Evolutionary conservation across 2,329 filamentous ascomycete genomes (phyloP).

Genomic region (Ceratocystis cacaofunesta): DNA sequence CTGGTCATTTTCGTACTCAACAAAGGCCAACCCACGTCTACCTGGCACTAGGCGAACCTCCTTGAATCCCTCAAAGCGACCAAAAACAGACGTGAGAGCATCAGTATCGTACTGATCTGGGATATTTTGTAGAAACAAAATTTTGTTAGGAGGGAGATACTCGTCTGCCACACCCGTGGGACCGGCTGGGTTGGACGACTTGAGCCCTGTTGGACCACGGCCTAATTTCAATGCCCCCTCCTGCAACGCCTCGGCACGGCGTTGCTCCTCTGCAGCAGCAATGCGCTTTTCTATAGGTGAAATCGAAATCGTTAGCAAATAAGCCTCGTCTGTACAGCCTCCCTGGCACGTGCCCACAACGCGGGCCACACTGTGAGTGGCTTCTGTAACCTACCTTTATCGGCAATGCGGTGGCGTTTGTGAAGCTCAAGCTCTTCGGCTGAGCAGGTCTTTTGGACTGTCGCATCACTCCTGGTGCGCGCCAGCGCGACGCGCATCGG

Average conservation of each 20-base stretch:
- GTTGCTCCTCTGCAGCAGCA: constrained; percentile 62
- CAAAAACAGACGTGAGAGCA: constrained; percentile 64
- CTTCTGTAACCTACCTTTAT: constrained; percentile 56
- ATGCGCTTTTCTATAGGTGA: constrained; percentile 53
- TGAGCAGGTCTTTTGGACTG: constrained; percentile 57
- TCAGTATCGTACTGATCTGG: constrained; percentile 78
- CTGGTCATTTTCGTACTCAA: constrained; percentile 84
- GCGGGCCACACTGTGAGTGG: neutral
- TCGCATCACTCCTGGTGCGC: constrained; percentile 73
- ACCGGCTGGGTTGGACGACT: constrained; percentile 53
- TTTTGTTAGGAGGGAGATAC: constrained; percentile 94
- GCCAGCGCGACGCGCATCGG: constrained; percentile 76
- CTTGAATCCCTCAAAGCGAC: constrained; percentile 81
- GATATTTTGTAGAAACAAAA: constrained; percentile 82
- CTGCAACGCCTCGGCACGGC: constrained; percentile 45
- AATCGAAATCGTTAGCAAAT: constrained; percentile 24
- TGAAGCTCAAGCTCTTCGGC: constrained; percentile 75
- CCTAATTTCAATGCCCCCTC: constrained; percentile 33
- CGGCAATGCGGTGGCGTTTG: constrained; percentile 67
- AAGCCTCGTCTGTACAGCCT: constrained; percentile 19
- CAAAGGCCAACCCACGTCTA: constrained; percentile 78
- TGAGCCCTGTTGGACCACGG: constrained; percentile 53
- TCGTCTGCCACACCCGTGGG: constrained; percentile 82
- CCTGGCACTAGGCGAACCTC: constrained; percentile 84
- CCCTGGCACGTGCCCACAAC: neutral